A percentile compares a stretch with the other conserved stretches of the same genome.
Evolutionary conservation across 495 filamentous ascomycete species (phyloP).

Genomic region (Staphylotrichum longicolle): DNA sequence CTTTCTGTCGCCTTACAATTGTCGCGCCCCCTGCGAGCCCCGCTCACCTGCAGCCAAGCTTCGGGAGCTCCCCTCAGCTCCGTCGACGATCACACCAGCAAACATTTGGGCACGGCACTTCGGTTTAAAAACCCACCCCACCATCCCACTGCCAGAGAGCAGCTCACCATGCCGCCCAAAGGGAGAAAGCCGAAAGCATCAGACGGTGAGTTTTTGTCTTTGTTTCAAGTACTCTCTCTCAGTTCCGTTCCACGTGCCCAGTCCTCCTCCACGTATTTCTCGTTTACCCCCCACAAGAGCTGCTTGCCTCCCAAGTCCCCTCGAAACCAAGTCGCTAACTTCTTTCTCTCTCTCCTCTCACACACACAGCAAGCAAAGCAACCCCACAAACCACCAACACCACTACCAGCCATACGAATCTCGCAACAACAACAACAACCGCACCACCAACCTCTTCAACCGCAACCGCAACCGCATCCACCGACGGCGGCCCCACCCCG

Average conservation of each 20-base stretch:
- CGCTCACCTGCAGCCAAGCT: neutral
- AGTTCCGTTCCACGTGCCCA: neutral
- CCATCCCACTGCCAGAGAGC: slow-evolving; percentile 13
- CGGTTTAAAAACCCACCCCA: slow-evolving; percentile 16
- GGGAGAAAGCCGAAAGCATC: slow-evolving; percentile 36
- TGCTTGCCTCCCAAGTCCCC: neutral
- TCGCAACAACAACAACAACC: slow-evolving; percentile 7
- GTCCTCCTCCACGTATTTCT: neutral
- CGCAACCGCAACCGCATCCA: neutral
- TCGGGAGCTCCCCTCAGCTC: neutral
- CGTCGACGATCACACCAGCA: slow-evolving; percentile 11
- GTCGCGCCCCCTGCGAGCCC: slow-evolving; percentile 8
- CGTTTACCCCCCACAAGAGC: neutral
- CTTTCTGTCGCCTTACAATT: slow-evolving; percentile 19
- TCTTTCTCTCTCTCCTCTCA: neutral
- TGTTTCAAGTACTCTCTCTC: neutral
- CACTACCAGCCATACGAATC: neutral
- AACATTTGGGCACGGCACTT: no score
- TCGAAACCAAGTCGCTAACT: neutral
- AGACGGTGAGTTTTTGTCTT: slow-evolving; percentile 24
- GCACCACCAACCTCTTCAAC: neutral
- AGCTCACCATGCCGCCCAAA: slow-evolving; percentile 37
- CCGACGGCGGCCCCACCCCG: neutral
- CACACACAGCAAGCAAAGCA: slow-evolving; percentile 1
- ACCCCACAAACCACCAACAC: slow-evolving; percentile 4